Base-by-base conservation (phyloP, 768 basidiomycete genomes). In the Strobilomyces dryophilus region DNA sequence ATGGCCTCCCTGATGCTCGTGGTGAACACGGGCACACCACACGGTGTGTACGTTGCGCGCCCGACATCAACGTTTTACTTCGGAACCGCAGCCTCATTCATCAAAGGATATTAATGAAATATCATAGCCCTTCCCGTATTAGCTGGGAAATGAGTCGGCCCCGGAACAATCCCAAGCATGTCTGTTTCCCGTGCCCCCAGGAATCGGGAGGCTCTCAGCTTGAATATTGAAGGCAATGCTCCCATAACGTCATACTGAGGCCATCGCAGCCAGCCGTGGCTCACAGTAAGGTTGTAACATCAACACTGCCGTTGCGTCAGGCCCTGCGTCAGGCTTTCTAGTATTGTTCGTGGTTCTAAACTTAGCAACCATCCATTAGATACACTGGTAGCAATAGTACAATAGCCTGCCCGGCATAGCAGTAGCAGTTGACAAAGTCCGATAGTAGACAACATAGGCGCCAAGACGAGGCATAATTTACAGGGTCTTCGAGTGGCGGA, bases 71-170 rank as follows among this genome's bases (percentile, higher is more conserved):
- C 54, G 54, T 48, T 59, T 52, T 39, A n/a, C 32, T 51, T 63
- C 63, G 62, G 63, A 43, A 0, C 56, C 63, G 60, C 47, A 53
- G 60, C 39, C 48, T 55, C 51, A 59, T 61, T 47, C 45, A 53
- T 35, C 18, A 31, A 34, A 35, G 29, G 26, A 40, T 20, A 47
- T 54, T 45, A 48, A 50, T 35, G 35, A 42, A 43, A 27, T 21
- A 36, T 52, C 21, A 34, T 29, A 37, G n/a, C 35, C 37, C 42
- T 8, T 21, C 36, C 31, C 27, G 20, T 35, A 40, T 18, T 41
- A 37, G 36, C 39, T 32, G n/a, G n/a, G 50, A 64, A 47, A 61
- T 11, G 59, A 46, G 46, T 64, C 61, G 62, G 60, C 27, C 27
- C 53, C 53, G 60, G 36, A 42, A 36, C 45, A 41, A 21, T 48